A percentile compares a stretch with the other conserved stretches of the same genome.
These are phyloP conservation scores for Thelephora terrestris DNA, from an alignment of 1,284 basidiomycete genomes.

Conservation along the genomic window DNA sequence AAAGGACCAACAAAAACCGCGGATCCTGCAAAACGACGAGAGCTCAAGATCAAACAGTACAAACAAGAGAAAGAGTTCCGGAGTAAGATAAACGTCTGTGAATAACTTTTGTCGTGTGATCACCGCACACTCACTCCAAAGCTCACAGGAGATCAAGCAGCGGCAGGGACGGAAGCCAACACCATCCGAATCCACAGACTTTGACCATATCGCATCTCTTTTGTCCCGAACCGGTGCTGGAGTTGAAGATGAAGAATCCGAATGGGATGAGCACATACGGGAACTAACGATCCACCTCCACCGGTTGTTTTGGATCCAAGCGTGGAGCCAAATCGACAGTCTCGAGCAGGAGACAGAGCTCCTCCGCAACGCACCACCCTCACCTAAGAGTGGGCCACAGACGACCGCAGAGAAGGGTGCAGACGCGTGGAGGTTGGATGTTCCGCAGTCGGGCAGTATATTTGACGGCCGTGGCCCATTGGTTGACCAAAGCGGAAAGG, in stretches of 20 bases:
- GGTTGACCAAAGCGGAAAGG: slow-evolving; percentile 68
- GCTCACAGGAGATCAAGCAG: slow-evolving; percentile 40
- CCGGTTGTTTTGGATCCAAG: slow-evolving; percentile 62
- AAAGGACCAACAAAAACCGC: slow-evolving; percentile 35
- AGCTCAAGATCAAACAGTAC: slow-evolving; percentile 83
- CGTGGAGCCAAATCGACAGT: slow-evolving; percentile 58
- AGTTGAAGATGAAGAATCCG: slow-evolving; percentile 48
- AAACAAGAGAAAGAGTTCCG: slow-evolving; percentile 75
- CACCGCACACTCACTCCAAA: not conserved
- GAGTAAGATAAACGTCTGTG: slow-evolving; percentile 53
- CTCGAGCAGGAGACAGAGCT: slow-evolving; percentile 70
- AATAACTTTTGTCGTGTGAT: slow-evolving; percentile 1
- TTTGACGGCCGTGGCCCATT: slow-evolving; percentile 53
- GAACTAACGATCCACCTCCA: slow-evolving; percentile 62
- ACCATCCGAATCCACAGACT: slow-evolving; percentile 30
- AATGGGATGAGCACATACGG: slow-evolving; percentile 56
- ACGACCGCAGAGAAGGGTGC: slow-evolving; percentile 31
- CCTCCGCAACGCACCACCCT: slow-evolving; percentile 45
- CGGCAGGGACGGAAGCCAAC: slow-evolving; percentile 32
- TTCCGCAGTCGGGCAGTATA: slow-evolving; percentile 24
- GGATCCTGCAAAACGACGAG: slow-evolving; percentile 64
- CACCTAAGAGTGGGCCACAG: slow-evolving; percentile 16
- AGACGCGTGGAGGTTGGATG: slow-evolving; percentile 73
- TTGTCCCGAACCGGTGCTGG: slow-evolving; percentile 34
- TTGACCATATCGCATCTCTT: slow-evolving; percentile 53